phyloP scores from a whole-genome alignment of 345 rosid species.

The Hibiscus trionum region DNA sequence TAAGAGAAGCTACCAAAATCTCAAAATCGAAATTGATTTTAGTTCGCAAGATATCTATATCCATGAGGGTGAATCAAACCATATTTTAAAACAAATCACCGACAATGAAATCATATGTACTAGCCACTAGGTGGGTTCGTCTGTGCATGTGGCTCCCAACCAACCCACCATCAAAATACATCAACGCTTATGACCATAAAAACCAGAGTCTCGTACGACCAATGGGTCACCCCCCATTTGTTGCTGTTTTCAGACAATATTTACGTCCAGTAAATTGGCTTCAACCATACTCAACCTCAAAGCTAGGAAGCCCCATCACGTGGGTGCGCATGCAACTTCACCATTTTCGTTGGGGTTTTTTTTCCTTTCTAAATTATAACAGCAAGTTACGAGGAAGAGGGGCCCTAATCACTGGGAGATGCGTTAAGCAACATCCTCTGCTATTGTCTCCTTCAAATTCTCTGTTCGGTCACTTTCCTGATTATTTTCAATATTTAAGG shows the following conservation, averaged over 20 bases:
- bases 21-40: no score
- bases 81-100: no score
- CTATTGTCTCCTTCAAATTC: slow-evolving; percentile 26
- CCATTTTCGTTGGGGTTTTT: neutral
- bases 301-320: slow-evolving; percentile 15
- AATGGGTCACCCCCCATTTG: slow-evolving; percentile 4
- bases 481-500: neutral
- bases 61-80: no score
- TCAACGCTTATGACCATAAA: no score
- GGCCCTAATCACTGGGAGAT: slow-evolving; percentile 26
- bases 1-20: no score
- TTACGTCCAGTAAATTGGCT: neutral
- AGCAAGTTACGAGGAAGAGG: slow-evolving; percentile 17
- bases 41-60: no score
- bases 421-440: slow-evolving; percentile 57
- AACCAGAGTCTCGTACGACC: neutral
- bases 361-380: neutral
- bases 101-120: no score
- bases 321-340: slow-evolving; percentile 20
- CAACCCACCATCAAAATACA: no score
- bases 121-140: no score
- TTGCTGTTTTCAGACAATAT: neutral
- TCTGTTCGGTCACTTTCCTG: slow-evolving; percentile 5
- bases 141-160: no score
- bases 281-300: neutral